Evolutionary conservation across 2,329 filamentous ascomycete species (phyloP).

Genomic region (Pseudocercospora cruenta): DNA sequence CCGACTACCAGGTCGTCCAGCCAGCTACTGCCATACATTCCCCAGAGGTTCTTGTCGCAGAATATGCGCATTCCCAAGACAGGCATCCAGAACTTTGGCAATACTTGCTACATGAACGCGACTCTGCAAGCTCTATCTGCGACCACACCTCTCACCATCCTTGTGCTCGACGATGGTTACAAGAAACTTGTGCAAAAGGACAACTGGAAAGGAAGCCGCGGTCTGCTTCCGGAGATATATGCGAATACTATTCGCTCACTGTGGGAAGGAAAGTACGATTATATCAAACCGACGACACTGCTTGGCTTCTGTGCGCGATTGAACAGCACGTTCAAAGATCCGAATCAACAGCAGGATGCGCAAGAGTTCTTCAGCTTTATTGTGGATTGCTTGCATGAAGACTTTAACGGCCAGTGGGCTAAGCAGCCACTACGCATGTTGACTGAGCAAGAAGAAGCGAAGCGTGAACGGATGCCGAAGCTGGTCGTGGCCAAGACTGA

Average conservation of each 20-base stretch:
- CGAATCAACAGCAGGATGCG: constrained; percentile 79
- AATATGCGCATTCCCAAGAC: constrained; percentile 61
- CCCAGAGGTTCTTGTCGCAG: constrained; percentile 48
- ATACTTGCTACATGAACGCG: constrained; percentile 93
- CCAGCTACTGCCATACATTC: constrained; percentile 50
- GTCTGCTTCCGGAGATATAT: constrained; percentile 64
- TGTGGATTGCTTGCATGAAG: constrained; percentile 79
- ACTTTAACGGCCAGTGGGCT: constrained; percentile 74
- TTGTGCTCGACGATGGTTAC: constrained; percentile 67
- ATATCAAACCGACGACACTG: constrained; percentile 52
- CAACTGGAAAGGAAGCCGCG: constrained; percentile 68
- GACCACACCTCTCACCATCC: constrained; percentile 64
- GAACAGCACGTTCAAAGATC: constrained; percentile 61
- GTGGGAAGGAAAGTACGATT: constrained; percentile 62
- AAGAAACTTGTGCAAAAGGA: constrained; percentile 60
- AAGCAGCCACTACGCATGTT: constrained; percentile 61
- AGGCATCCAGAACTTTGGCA: constrained; percentile 77
- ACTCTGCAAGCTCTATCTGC: constrained; percentile 80
- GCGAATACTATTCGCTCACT: constrained; percentile 64
- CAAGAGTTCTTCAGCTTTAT: constrained; percentile 88
- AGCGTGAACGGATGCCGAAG: constrained; percentile 63
- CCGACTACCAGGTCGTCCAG: constrained; percentile 39
- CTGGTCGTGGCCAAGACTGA: constrained; percentile 71
- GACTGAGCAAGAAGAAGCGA: constrained; percentile 62
- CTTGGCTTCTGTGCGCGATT: constrained; percentile 66